Evolutionary conservation across 2,329 filamentous ascomycete species (phyloP).

Genomic region (Colletotrichum paranaense): DNA sequence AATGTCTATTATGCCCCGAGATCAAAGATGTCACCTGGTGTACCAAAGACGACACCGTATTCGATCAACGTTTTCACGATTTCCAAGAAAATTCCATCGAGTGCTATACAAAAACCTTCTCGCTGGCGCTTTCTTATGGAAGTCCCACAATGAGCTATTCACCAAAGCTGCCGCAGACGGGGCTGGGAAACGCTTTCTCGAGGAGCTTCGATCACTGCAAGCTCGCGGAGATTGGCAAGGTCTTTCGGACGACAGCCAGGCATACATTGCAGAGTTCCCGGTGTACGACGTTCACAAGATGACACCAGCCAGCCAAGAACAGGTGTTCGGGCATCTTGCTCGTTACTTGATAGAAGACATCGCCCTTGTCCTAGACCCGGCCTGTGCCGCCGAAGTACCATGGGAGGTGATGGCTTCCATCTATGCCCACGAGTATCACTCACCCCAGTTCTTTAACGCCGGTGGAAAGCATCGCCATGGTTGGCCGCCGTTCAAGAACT

Average conservation of each 20-base stretch:
- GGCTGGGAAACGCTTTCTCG: not conserved
- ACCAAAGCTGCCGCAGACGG: not conserved
- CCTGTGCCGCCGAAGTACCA: not conserved
- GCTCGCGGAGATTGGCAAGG: not conserved
- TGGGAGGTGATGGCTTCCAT: not conserved
- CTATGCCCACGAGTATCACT: not conserved
- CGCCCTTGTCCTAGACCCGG: not conserved
- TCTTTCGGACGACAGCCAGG: not conserved
- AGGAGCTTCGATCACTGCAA: not conserved
- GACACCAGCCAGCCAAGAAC: not conserved
- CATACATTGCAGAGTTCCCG: not conserved
- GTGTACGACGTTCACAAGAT: not conserved
- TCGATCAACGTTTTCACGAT: not conserved
- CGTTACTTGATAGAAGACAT: not conserved
- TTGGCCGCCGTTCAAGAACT: not conserved
- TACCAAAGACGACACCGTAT: not conserved
- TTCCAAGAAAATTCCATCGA: not conserved
- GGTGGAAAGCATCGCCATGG: not conserved
- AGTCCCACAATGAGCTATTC: not conserved
- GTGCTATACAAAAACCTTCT: not conserved
- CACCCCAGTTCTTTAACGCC: not conserved
- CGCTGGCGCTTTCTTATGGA: not conserved
- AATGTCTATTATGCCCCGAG: not conserved
- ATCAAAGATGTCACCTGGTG: not conserved
- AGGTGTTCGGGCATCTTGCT: not conserved